phyloP scores from a whole-genome alignment of 2,329 filamentous ascomycete genomes.

The Epichloe gansuensis region DNA sequence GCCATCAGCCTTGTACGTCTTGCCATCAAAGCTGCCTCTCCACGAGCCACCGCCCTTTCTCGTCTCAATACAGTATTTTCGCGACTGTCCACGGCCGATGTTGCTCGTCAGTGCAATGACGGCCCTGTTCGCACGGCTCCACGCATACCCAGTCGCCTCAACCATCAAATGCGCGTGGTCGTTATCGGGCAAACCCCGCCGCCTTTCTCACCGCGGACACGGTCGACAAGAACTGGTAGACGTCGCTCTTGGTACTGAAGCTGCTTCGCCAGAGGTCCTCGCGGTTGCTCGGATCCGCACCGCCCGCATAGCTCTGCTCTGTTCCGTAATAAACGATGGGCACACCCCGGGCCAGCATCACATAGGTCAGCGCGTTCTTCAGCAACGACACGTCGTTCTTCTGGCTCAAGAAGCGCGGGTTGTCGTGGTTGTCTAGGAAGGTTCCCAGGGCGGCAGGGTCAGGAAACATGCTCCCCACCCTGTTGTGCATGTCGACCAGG shows the following conservation, averaged over 20 bases:
- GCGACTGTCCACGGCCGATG: constrained; percentile 24
- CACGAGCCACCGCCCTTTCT: constrained; percentile 25
- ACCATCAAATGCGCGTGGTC: constrained; percentile 33
- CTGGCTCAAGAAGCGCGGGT: constrained; percentile 37
- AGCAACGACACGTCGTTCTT: constrained; percentile 42
- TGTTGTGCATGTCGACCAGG: constrained; percentile 26
- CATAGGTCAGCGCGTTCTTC: constrained; percentile 49
- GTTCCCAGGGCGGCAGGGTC: constrained; percentile 34
- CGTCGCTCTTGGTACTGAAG: constrained; percentile 31
- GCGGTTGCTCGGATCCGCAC: constrained; percentile 37
- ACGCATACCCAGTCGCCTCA: constrained; percentile 30
- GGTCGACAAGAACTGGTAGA: constrained; percentile 32
- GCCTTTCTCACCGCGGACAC: constrained; percentile 34
- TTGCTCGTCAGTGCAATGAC: constrained; percentile 35
- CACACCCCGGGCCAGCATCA: constrained; percentile 48
- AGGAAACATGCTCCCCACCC: constrained; percentile 24
- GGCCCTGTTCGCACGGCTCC: constrained; percentile 29
- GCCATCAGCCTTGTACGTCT: constrained; percentile 24
- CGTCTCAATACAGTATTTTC: constrained; percentile 30
- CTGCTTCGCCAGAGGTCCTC: constrained; percentile 45
- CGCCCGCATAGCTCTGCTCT: constrained; percentile 46
- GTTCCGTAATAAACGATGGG: constrained; percentile 55
- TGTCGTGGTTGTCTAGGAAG: constrained; percentile 50
- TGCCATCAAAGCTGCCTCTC: constrained; percentile 26
- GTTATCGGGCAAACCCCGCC: constrained; percentile 29